Base-by-base conservation (phyloP, 2,329 filamentous ascomycete species). In the Aspergillus ochraceus region DNA sequence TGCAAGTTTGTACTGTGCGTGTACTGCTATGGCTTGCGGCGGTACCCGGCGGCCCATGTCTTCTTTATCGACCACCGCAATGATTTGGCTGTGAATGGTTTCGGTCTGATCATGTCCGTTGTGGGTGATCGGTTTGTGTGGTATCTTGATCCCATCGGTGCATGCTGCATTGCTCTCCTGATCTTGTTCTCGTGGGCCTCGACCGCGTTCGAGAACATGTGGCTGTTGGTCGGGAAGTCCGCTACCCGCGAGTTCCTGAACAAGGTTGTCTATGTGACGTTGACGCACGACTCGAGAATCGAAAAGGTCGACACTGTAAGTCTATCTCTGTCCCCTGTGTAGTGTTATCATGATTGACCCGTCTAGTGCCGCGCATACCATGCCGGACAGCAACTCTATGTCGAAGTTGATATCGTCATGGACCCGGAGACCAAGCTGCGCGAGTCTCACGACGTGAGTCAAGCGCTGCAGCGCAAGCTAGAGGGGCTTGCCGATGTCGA, bases 41-140 rank as follows among this genome's bases (percentile, higher is more conserved):
- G 52, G 4, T 54, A 54, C 19, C 52, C 52, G 2, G 52, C 52
- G 10, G 52, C 52, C 5, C 42, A 54, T 9, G 52, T 54, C n/a
- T 54, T 54, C 24, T 54, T 49, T n/a, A 47, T 54, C 26, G 52
- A 54, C 30, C 52, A 54, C 12, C 52, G 52, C 22, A 54, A 54
- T 20, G 52, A 54, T 6, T 42, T 54, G 6, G 52, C 52, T 1
- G 52, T 54, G 24, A 54, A 54, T 39, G 26, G 20, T 2, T 54
- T 54, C 52, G 39, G 52, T 36, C 52, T 54, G 22, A 36, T 54
- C 39, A 54, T 54, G 52, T 42, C 52, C 10, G 17, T 54, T 2
- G 52, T 54, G 14, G 52, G 52, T 5, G 52, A 54, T 2, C 19
- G 26, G 4, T 54, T 54, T 17, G 39, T 54, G 20, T 54, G 52